Evolutionary conservation across 1,139 yeast genomes (phyloP), one percentile per base, ranked within the genome.

Genomic region (Suhomyces ambrosiae): DNA sequence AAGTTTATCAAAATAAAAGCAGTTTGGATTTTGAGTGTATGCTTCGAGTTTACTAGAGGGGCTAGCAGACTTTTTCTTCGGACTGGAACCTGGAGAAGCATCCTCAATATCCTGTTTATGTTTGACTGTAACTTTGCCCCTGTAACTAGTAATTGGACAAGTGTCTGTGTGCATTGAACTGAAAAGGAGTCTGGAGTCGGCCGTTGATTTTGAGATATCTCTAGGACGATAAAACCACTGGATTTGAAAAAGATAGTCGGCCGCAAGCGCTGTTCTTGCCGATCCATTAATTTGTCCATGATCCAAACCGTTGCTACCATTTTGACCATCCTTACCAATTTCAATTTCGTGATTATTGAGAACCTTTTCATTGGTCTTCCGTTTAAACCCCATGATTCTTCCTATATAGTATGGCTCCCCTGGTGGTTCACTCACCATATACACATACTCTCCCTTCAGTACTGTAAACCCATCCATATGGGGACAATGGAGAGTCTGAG

Each of bases 351-450:
- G n/a, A n/a, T n/a, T n/a, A n/a, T n/a, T n/a, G n/a, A n/a, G n/a
- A n/a, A n/a, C n/a, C 33, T 36, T 17, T 16, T 26, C 32, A 33
- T 39, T 38, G 23, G 48, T 52, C 45, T 71, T 76, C 33, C 56
- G 60, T 11, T 75, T 79, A 56, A 89, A 88, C 17, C 90, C 95
- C 74, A 87, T 77, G 33, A 92, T 74, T 37, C 94, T 70, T 0
- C 95, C 97, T 32, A 92, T 78, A 53, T 87, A 89, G 63, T 86
- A 90, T 0, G 97, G 97, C 51, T 90, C 97, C 1, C 96, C 95
- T 0, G 96, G 92, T 0, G 97, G 97, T 57, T 88, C 97, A 46
- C 95, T 82, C 17, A 89, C 74, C 79, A 92, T 81, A 57, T 86
- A 90, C 5, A 90, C 84, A 47, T 74, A 82, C 41, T 90, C 96